Base-by-base conservation (phyloP, 2,329 filamentous ascomycete species). In the Phialophora chinensis region DNA sequence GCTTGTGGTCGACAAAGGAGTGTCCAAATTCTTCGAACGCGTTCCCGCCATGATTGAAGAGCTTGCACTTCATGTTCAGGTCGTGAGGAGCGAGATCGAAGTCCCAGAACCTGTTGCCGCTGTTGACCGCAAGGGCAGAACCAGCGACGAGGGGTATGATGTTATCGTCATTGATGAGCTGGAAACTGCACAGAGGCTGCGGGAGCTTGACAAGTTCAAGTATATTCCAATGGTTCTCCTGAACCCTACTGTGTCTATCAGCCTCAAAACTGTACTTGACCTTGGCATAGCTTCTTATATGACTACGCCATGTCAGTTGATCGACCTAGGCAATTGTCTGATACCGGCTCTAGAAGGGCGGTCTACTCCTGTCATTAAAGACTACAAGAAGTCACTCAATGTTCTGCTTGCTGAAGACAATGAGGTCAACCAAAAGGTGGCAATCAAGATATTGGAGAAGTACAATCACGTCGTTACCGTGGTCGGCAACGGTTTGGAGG, bases 241-340 rank as follows among this genome's bases (percentile, higher is more conserved):
- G 54, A 95, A 93, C 53, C 93, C 94, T 0, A 84, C 92, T 42
- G 93, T 98, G 12, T 91, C 93, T 68, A 92, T 98, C 72, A 96
- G 89, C 77, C 85, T 99, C 73, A 97, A 97, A 81, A 95, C 92
- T 2, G 95, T 94, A 66, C 82, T 98, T 66, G 95, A 98, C 77
- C 86, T 98, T 70, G 94, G 95, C 69, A 97, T 99, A 72, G 96
- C 93, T n/a, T 97, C 93, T 59, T 98, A 97, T 79, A 97, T 98
- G 93, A 98, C 95, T 1, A 97, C 93, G 17, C 95, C 95, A 8
- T 98, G 95, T 80, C 87, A 94, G 74, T 88, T 94, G 4, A 96
- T 97, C 69, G 95, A 99, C 78, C 83, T 99, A 66, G 93, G 93
- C 67, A 98, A 98, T 75, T 94, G 93, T 72, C 93, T 99, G 86